Percentiles rank a stretch among this genome's conserved stretches.
phyloP scores from a whole-genome alignment of 345 rosid species.

The Salix caprea region DNA sequence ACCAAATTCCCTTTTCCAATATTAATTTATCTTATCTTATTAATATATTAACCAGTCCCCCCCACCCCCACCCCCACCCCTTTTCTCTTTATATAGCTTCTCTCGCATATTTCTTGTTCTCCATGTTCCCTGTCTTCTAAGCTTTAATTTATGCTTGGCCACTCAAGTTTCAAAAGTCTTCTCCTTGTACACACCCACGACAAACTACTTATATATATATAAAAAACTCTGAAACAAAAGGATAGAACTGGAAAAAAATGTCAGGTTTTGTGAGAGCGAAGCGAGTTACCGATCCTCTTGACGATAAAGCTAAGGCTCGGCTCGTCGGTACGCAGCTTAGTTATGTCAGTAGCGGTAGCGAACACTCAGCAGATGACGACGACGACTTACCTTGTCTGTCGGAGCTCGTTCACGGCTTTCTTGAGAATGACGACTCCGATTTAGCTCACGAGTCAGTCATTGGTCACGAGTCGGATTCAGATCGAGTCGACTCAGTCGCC shows the following conservation, averaged over 20 bases:
- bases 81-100: not conserved
- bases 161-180: not conserved
- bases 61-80: no score
- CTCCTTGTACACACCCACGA: not conserved
- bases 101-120: not conserved
- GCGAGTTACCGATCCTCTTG: constrained; percentile 58
- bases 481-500: constrained; percentile 22
- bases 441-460: not conserved
- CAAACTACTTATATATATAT: not conserved
- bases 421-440: constrained; percentile 42
- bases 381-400: constrained; percentile 68
- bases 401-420: constrained; percentile 67
- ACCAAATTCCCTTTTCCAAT: constrained; percentile 12
- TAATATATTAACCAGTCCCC: no score
- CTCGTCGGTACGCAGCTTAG: constrained; percentile 38
- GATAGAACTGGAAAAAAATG: constrained; percentile 17
- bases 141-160: not conserved
- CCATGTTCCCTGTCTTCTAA: not conserved
- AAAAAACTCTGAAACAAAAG: not conserved
- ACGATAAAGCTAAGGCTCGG: constrained; percentile 57
- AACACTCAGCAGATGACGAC: constrained; percentile 53
- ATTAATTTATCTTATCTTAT: not conserved
- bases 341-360: constrained; percentile 72
- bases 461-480: constrained; percentile 47
- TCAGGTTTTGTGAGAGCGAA: constrained; percentile 35